These are phyloP conservation scores for Crithidia bombi DNA, from an alignment of 208 protist species.

Conservation along the genomic window DNA sequence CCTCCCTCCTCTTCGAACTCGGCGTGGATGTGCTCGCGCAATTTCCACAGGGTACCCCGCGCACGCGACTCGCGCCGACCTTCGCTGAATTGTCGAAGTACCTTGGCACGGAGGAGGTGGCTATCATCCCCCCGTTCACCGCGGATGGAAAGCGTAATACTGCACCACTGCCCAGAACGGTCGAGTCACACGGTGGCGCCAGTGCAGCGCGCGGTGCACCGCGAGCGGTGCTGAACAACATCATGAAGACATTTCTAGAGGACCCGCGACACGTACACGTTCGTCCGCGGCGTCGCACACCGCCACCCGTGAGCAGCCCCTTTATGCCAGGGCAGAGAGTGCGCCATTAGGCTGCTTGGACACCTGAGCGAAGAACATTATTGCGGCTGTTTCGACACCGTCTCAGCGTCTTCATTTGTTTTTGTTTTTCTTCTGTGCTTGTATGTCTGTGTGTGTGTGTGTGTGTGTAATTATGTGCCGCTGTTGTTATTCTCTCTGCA, in stretches of 20 bases:
- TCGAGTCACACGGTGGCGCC: no score
- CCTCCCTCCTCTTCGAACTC: conserved; percentile 46
- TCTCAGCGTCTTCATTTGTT: neutral
- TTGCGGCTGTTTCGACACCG: no score
- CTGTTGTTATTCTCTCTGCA: neutral
- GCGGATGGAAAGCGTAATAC: conserved; percentile 14
- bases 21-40: conserved; percentile 61
- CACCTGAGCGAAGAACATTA: neutral
- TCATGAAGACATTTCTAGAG: conserved; percentile 59
- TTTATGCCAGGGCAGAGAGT: conserved; percentile 17
- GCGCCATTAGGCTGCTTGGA: neutral
- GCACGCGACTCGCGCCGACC: conserved; percentile 21
- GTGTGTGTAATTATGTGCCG: conserved; percentile 1
- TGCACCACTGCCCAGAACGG: neutral
- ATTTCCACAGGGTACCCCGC: conserved; percentile 55
- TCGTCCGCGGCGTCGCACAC: conserved; percentile 27
- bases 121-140: conserved; percentile 15
- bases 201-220: conserved; percentile 11
- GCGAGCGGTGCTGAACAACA: conserved; percentile 56
- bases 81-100: conserved; percentile 22
- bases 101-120: conserved; percentile 13
- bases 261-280: conserved; percentile 51
- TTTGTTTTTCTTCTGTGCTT: neutral
- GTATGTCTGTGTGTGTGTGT: conserved; percentile 2
- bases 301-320: conserved; percentile 9